These are phyloP conservation scores for Mimosa bimucronata DNA, from an alignment of 306 rosid genomes.

Conservation along the genomic window DNA sequence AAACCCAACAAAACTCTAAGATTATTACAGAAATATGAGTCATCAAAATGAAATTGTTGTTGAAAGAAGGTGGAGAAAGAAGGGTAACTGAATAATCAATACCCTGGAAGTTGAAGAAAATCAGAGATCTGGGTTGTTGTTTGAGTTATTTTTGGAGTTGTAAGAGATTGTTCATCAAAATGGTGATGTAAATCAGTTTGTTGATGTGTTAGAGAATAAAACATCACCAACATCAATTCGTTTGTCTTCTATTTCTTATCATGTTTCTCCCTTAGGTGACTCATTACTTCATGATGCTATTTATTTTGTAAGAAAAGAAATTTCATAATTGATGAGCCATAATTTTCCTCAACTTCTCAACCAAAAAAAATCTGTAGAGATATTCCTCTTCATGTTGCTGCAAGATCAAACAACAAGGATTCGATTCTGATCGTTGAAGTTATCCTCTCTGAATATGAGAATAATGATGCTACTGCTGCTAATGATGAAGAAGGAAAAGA, in stretches of 20 bases:
- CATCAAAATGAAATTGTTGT: not conserved
- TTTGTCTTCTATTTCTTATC: not conserved
- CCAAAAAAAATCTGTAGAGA: not conserved
- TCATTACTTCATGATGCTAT: not conserved
- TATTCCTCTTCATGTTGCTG: not conserved
- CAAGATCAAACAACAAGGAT: not conserved
- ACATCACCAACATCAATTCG: not conserved
- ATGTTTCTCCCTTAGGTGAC: not conserved
- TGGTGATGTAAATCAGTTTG: not conserved
- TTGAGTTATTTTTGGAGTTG: not conserved
- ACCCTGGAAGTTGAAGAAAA: not conserved
- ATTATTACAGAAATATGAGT: not conserved
- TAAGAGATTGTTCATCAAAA: not conserved
- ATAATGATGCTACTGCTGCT: too few species aligned
- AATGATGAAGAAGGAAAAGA: too few species aligned
- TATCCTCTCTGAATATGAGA: not conserved
- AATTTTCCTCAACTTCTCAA: not conserved
- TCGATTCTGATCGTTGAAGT: not conserved
- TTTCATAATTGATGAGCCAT: not conserved
- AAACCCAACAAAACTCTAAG: not conserved
- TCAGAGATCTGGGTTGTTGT: not conserved
- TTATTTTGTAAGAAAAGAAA: not conserved
- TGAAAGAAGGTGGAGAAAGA: not conserved
- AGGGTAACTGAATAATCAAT: not conserved
- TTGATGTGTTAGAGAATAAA: not conserved